Percentiles rank a stretch among this genome's conserved stretches.
phyloP scores from a whole-genome alignment of 495 filamentous ascomycete genomes.

The Penicillium psychrofluorescens region DNA sequence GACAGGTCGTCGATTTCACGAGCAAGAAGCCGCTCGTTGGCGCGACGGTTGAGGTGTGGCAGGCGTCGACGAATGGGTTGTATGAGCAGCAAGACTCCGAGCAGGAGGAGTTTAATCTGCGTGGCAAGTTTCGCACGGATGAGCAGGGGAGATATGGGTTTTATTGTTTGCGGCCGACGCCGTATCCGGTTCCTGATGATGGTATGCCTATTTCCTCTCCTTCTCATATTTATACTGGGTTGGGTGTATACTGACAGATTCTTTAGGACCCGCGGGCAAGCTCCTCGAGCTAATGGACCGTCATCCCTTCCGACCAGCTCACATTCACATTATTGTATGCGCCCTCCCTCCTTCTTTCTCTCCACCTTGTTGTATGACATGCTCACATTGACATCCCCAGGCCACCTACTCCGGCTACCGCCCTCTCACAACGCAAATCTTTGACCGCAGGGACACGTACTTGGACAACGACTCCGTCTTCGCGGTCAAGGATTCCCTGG shows the following conservation, averaged over 20 bases:
- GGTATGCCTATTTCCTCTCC: slow-evolving; percentile 48
- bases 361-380: not conserved
- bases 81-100: slow-evolving; percentile 73
- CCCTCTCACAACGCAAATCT: slow-evolving; percentile 65
- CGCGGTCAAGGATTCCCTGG: slow-evolving; percentile 67
- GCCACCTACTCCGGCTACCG: slow-evolving; percentile 41
- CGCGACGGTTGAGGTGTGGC: slow-evolving; percentile 70
- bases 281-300: slow-evolving; percentile 52
- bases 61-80: slow-evolving; percentile 67
- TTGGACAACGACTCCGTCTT: slow-evolving; percentile 64
- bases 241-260: not conserved
- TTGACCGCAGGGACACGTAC: slow-evolving; percentile 58
- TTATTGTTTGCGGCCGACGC: slow-evolving; percentile 59
- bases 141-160: slow-evolving; percentile 57
- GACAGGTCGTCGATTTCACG: slow-evolving; percentile 48
- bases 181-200: slow-evolving; percentile 67
- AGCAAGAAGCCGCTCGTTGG: slow-evolving; percentile 53
- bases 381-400: slow-evolving; percentile 16
- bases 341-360: not conserved
- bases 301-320: slow-evolving; percentile 75
- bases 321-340: slow-evolving; percentile 76
- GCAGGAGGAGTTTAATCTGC: slow-evolving; percentile 67
- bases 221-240: slow-evolving; percentile 19
- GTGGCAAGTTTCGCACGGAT: slow-evolving; percentile 64
- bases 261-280: slow-evolving; percentile 36